A percentile compares a stretch with the other conserved stretches of the same genome.
These are phyloP conservation scores for Xylaria digitata DNA, from an alignment of 2,329 filamentous ascomycete genomes.

Conservation along the genomic window DNA sequence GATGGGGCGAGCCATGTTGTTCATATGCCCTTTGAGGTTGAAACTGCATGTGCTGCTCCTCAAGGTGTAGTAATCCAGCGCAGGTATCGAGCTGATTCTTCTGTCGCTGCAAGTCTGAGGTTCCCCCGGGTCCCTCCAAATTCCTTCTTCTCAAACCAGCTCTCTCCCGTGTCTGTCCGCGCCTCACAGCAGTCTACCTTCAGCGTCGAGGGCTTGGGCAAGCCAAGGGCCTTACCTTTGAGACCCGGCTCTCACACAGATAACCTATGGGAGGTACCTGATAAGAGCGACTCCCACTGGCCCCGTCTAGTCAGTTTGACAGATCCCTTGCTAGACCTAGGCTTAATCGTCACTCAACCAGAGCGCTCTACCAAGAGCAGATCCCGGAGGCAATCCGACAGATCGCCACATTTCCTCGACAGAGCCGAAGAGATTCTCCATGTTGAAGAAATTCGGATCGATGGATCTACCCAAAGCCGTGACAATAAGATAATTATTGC, in stretches of 20 bases:
- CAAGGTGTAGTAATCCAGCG: constrained; percentile 88
- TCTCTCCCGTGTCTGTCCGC: constrained; percentile 62
- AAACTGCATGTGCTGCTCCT: constrained; percentile 84
- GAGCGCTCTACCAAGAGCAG: constrained; percentile 55
- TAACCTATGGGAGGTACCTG: constrained; percentile 66
- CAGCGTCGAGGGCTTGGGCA: constrained; percentile 67
- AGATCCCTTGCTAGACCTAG: constrained; percentile 87
- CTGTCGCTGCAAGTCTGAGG: constrained; percentile 64
- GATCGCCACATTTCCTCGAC: constrained; percentile 71
- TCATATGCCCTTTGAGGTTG: constrained; percentile 94
- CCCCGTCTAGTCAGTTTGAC: constrained; percentile 85
- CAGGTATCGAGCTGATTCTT: constrained; percentile 68
- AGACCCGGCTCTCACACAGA: constrained; percentile 66
- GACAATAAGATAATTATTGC: constrained; percentile 73
- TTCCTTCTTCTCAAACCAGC: constrained; percentile 81
- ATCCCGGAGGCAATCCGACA: constrained; percentile 54
- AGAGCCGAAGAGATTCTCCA: constrained; percentile 86
- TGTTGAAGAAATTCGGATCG: constrained; percentile 75
- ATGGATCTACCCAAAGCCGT: constrained; percentile 49
- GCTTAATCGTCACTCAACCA: constrained; percentile 76
- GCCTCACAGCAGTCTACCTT: constrained; percentile 64
- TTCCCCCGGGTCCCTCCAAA: constrained; percentile 77
- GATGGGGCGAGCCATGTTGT: constrained; percentile 88
- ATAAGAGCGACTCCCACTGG: constrained; percentile 69
- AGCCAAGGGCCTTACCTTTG: constrained; percentile 64